Conservation (phyloP, 2,329 filamentous ascomycete genomes). For the Akanthomyces muscarius region DNA sequence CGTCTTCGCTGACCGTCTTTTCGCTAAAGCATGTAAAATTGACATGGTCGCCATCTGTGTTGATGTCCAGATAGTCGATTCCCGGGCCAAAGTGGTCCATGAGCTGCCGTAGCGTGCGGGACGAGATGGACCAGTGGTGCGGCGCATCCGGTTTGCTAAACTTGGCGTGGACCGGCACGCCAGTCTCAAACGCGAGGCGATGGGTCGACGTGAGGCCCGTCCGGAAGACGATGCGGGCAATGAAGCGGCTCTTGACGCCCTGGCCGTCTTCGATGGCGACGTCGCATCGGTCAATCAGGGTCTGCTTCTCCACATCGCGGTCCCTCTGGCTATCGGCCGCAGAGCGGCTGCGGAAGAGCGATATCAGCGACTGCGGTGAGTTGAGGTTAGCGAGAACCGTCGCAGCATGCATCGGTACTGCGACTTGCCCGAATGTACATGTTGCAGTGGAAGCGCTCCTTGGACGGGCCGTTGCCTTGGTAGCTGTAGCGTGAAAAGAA, state of each 20-base stretch:
- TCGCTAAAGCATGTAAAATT: constrained; percentile 81
- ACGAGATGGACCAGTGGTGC: constrained; percentile 70
- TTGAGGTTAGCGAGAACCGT: not conserved
- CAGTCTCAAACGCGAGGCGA: constrained; percentile 68
- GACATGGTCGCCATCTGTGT: constrained; percentile 66
- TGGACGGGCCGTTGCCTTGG: constrained; percentile 47
- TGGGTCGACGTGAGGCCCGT: constrained; percentile 77
- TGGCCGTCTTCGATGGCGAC: constrained; percentile 68
- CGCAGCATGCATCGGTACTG: not conserved
- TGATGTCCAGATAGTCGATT: constrained; percentile 76
- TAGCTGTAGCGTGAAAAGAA: constrained; percentile 74
- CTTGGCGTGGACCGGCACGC: constrained; percentile 70
- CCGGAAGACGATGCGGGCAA: constrained; percentile 68
- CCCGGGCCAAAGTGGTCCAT: constrained; percentile 78
- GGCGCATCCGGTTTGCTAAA: constrained; percentile 64
- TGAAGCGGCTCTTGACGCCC: constrained; percentile 67
- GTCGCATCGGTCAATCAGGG: constrained; percentile 69
- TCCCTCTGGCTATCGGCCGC: constrained; percentile 50
- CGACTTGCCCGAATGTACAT: constrained; percentile 63
- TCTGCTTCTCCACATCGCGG: constrained; percentile 57
- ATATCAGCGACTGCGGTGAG: constrained; percentile 56
- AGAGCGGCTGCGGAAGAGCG: constrained; percentile 66
- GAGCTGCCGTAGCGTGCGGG: constrained; percentile 66
- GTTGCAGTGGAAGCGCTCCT: constrained; percentile 66
- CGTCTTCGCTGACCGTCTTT: constrained; percentile 63